Percentiles rank a stretch among this genome's conserved stretches.
Conservation (phyloP, 495 filamentous ascomycete species). For the Penicillium fimorum region DNA sequence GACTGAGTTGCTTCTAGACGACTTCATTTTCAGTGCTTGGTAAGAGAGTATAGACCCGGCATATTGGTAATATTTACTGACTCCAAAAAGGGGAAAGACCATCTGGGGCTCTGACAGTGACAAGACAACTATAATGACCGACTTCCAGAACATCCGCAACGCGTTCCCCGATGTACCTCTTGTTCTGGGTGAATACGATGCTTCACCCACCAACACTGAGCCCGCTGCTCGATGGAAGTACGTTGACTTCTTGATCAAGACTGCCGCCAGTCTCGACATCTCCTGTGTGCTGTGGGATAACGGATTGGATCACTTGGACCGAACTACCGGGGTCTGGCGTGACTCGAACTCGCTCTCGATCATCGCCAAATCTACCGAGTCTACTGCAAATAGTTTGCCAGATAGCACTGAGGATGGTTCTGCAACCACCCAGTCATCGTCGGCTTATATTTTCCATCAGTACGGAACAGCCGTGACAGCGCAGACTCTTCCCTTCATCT, state of each 20-base stretch:
- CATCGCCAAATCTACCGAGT: conserved; percentile 41
- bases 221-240: conserved; percentile 58
- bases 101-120: conserved; percentile 58
- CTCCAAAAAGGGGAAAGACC: conserved; percentile 50
- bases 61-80: conserved; percentile 1
- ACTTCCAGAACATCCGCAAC: conserved; percentile 49
- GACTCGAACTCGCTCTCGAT: conserved; percentile 51
- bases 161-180: conserved; percentile 57
- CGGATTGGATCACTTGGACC: conserved; percentile 43
- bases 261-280: conserved; percentile 45
- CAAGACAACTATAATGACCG: conserved; percentile 48
- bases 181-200: conserved; percentile 59
- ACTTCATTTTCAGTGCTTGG: conserved; percentile 53
- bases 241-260: conserved; percentile 52
- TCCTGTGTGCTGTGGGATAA: conserved; percentile 59
- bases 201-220: conserved; percentile 48
- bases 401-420: conserved; percentile 50
- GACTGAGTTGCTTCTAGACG: conserved; percentile 23
- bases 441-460: conserved; percentile 57
- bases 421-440: conserved; percentile 45
- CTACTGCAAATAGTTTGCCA: conserved; percentile 50
- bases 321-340: conserved; percentile 45
- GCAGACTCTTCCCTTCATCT: conserved; percentile 44
- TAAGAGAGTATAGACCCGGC: conserved; percentile 4
- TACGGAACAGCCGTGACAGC: conserved; percentile 43